Base-by-base conservation (phyloP, 306 rosid species). In the Cyamopsis tetragonoloba region DNA sequence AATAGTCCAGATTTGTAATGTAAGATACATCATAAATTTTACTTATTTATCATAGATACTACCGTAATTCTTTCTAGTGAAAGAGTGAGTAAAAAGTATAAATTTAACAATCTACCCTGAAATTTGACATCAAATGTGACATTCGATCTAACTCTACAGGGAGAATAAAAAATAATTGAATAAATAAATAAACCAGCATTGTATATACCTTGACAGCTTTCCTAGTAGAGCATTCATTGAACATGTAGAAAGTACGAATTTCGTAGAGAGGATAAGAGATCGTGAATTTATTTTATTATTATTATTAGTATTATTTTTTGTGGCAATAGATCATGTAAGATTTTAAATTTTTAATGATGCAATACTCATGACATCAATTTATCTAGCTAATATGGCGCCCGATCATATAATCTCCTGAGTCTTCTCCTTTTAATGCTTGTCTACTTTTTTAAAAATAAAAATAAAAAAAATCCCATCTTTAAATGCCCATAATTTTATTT, bases 221-320 rank as follows among this genome's bases (percentile, higher is more conserved):
- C 46, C 63, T 50, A 22, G 22, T 51, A 23, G 38, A n/a, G 9
- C 35, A 51, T 69, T 69, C 71, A 31, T 61, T 69, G 53, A 35
- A 57, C 15, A n/a, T 31, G 5, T n/a, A n/a, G 19, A 15, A 69
- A 42, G 76, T 76, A 69, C 81, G 44, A 41, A 11, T 69, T 69
- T 53, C 3, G 37, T 62, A 23, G 46, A 12, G 27, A 14, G 55
- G 71, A 50, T 50, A 39, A 23, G 34, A 38, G 18, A 0, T n/a
- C n/a, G n/a, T n/a, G n/a, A n/a, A n/a, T n/a, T n/a, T n/a, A n/a
- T n/a, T n/a, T n/a, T n/a, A n/a, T n/a, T n/a, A n/a, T n/a, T n/a
- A n/a, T n/a, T n/a, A n/a, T n/a, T n/a, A n/a, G n/a, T n/a, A n/a
- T n/a, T n/a, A n/a, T n/a, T n/a, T n/a, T n/a, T n/a, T n/a, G n/a